Conservation (phyloP, 495 filamentous ascomycete genomes). For the Daldinia childiae region DNA sequence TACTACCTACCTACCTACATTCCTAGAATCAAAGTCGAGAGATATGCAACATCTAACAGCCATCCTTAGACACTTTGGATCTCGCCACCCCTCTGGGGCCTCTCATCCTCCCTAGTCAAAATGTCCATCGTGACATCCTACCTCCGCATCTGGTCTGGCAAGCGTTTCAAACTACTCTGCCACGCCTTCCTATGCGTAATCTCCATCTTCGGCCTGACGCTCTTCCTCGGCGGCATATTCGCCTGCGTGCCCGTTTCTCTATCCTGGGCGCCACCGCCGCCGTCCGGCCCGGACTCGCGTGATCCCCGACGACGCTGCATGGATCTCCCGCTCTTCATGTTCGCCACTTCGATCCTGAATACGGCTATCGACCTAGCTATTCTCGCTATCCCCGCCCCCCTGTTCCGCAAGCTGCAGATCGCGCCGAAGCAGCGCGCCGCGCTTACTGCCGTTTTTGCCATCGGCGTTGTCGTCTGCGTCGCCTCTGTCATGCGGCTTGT, state of each 20-base stretch:
- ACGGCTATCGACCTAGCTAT: slow-evolving; percentile 44
- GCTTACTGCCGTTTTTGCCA: slow-evolving; percentile 42
- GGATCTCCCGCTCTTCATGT: slow-evolving; percentile 37
- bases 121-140: slow-evolving; percentile 48
- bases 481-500: slow-evolving; percentile 47
- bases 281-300: background rate
- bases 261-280: slow-evolving; percentile 42
- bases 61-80: slow-evolving; percentile 26
- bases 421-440: slow-evolving; percentile 32
- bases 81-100: slow-evolving; percentile 37
- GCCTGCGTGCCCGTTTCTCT: slow-evolving; percentile 41
- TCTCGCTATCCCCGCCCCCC: slow-evolving; percentile 36
- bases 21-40: background rate
- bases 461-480: slow-evolving; percentile 45
- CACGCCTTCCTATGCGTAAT: slow-evolving; percentile 35
- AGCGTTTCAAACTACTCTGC: slow-evolving; percentile 33
- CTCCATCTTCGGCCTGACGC: slow-evolving; percentile 37
- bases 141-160: slow-evolving; percentile 45
- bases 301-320: slow-evolving; percentile 35
- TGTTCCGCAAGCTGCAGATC: slow-evolving; percentile 34
- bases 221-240: slow-evolving; percentile 37
- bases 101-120: slow-evolving; percentile 36
- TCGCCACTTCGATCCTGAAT: slow-evolving; percentile 45
- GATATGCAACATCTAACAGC: slow-evolving; percentile 5
- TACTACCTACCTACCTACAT: background rate